Conservation (phyloP, 352 stramenopile genomes). For the Thalassiosira exigua region DNA sequence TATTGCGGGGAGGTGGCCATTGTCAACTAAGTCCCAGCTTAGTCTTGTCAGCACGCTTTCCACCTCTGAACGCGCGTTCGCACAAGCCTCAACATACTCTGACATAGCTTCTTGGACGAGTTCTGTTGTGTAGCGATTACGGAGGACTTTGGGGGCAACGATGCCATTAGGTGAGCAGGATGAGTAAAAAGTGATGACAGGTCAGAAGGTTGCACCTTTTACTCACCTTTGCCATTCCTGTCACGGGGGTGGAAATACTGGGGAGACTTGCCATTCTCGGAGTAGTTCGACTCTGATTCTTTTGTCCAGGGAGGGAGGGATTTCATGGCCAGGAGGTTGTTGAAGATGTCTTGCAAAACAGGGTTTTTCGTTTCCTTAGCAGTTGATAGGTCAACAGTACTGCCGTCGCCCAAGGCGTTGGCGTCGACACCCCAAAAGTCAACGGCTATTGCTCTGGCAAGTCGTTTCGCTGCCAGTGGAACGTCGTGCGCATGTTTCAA, state of each 20-base stretch:
- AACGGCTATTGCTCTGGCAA: constrained; percentile 67
- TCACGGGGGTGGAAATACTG: constrained; percentile 78
- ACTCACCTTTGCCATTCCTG: constrained; percentile 83
- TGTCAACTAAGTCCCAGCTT: constrained; percentile 59
- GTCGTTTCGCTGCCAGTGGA: constrained; percentile 38
- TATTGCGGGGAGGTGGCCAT: constrained; percentile 74
- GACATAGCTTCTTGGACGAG: constrained; percentile 70
- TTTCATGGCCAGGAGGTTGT: constrained; percentile 83
- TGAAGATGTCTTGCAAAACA: constrained; percentile 82
- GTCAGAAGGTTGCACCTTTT: too few relatives aligned
- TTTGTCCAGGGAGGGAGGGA: constrained; percentile 62
- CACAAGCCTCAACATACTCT: constrained; percentile 78
- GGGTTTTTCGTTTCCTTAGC: constrained; percentile 46
- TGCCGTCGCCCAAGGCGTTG: constrained; percentile 25
- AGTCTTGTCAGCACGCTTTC: constrained; percentile 62
- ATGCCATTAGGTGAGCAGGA: too few relatives aligned
- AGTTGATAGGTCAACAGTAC: constrained; percentile 31
- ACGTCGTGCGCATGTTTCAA: constrained; percentile 70
- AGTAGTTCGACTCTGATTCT: constrained; percentile 6
- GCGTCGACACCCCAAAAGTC: constrained; percentile 76
- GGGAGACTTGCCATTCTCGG: constrained; percentile 21
- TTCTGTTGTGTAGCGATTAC: constrained; percentile 80
- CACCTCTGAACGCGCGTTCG: constrained; percentile 64
- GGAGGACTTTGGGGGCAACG: too few relatives aligned
- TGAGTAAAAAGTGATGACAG: too few relatives aligned